Evolutionary conservation across 2,329 filamentous ascomycete genomes (phyloP), one percentile per base, ranked within the genome.

Genomic region (Colletotrichum lini): DNA sequence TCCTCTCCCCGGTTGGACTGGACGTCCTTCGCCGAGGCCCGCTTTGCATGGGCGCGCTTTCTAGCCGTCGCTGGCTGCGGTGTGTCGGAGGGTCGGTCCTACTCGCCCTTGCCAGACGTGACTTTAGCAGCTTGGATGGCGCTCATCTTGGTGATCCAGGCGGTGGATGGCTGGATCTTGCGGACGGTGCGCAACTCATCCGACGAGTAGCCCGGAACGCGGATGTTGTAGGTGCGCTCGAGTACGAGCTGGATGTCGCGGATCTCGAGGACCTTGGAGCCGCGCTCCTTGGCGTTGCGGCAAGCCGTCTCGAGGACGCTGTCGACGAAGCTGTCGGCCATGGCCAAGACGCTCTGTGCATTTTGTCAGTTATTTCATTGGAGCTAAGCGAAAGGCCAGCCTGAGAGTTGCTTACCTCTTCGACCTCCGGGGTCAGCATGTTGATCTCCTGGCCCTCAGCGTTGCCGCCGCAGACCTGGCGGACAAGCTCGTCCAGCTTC

Each of bases 111-210:
- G 30, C 89, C 88, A 5, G 89, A 86, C 82, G 89, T 92, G 56
- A 92, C 95, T 85, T 98, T 98, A 57, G 95, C 94, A 2, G 95
- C 96, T 83, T 98, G 95, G 18, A 99, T 93, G 30, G 96, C 96
- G 78, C 95, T 96, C 92, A 99, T 97, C 87, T 99, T 99, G 75
- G 93, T 92, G 73, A 96, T 96, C 95, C 96, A 99, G 26, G 91
- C 93, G 18, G 92, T 86, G 23, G 94, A 92, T 2, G 96, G 96
- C 80, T 96, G 93, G 64, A 97, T 93, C 85, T 98, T 98, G 80
- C 95, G 92, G 40, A 98, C 96, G 0, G 95, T 98, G 68, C 96
- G 92, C 72, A 98, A 89, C 83, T 99, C 96, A 79, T 99, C 96
- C 4, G 95, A 94, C 0, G 94, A 94, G 83, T 97, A 98, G 15